Percentiles rank a stretch among this genome's conserved stretches.
These are phyloP conservation scores for Puccinia novopanici DNA, from an alignment of 1,284 basidiomycete species.

Conservation along the genomic window DNA sequence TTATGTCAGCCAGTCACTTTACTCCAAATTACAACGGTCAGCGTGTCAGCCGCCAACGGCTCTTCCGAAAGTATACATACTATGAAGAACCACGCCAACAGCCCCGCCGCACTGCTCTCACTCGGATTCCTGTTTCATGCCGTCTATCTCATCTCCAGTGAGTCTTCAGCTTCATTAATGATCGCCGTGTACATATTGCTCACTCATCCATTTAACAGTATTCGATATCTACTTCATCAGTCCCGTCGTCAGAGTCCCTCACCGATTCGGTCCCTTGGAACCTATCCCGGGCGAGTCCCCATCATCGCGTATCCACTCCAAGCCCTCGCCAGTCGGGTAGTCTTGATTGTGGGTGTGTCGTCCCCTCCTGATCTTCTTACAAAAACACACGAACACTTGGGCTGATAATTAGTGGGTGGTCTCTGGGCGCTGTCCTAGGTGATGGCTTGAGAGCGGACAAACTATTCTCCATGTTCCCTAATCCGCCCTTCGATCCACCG, in stretches of 20 bases:
- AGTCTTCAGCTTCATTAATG: constrained; percentile 34
- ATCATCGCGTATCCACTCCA: constrained; percentile 65
- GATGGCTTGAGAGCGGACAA: constrained; percentile 83
- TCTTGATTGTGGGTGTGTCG: constrained; percentile 73
- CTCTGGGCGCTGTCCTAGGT: constrained; percentile 61
- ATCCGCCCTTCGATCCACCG: constrained; percentile 64
- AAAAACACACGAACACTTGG: not conserved
- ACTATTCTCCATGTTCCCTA: constrained; percentile 70
- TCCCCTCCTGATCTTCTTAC: not conserved
- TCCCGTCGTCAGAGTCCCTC: constrained; percentile 57
- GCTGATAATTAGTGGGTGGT: not conserved
- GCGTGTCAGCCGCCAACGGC: too few species aligned
- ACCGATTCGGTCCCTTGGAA: constrained; percentile 49
- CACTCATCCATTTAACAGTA: constrained; percentile 60
- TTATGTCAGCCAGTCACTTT: not conserved
- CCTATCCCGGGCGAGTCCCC: constrained; percentile 67
- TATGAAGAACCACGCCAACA: not conserved
- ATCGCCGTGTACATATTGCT: constrained; percentile 9
- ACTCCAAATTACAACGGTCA: too few species aligned
- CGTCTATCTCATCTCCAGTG: constrained; percentile 68
- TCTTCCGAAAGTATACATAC: too few species aligned
- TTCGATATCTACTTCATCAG: constrained; percentile 86
- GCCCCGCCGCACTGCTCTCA: constrained; percentile 62
- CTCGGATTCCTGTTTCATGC: constrained; percentile 75
- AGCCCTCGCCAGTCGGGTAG: constrained; percentile 71